Evolutionary conservation across 2,329 filamentous ascomycete species (phyloP).

Genomic region (Colletotrichum lini): DNA sequence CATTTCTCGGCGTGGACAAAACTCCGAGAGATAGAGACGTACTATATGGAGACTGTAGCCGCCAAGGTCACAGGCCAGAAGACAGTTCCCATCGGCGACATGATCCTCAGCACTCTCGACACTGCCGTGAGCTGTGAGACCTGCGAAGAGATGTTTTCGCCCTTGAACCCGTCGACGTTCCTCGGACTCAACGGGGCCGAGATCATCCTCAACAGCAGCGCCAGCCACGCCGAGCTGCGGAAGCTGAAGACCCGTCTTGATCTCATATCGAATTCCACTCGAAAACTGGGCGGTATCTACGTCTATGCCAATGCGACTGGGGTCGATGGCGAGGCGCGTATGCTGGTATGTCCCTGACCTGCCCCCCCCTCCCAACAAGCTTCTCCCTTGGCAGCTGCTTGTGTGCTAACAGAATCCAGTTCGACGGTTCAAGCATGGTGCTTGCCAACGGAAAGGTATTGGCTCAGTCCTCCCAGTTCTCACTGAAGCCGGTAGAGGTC

Average conservation of each 20-base stretch:
- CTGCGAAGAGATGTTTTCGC: conserved; percentile 55
- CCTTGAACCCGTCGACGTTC: conserved; percentile 49
- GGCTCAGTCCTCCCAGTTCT: conserved; percentile 74
- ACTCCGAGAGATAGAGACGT: conserved; percentile 45
- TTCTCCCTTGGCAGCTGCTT: background rate
- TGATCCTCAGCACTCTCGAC: conserved; percentile 55
- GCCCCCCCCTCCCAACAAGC: no score
- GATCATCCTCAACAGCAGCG: conserved; percentile 48
- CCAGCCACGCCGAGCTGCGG: conserved; percentile 65
- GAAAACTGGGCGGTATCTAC: conserved; percentile 73
- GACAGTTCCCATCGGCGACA: conserved; percentile 58
- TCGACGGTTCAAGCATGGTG: conserved; percentile 75
- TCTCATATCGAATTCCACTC: conserved; percentile 76
- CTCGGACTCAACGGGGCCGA: conserved; percentile 13
- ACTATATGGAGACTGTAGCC: conserved; percentile 7
- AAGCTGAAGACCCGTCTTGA: conserved; percentile 76
- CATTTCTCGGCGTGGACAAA: conserved; percentile 59
- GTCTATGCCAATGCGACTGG: conserved; percentile 56
- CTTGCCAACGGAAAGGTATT: conserved; percentile 66
- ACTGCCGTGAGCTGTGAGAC: conserved; percentile 54
- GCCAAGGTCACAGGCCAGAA: conserved; percentile 36
- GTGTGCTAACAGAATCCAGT: conserved; percentile 51
- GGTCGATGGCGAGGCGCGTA: conserved; percentile 49
- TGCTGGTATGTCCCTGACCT: conserved; percentile 57
- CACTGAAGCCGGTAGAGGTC: conserved; percentile 72